A percentile compares a stretch with the other conserved stretches of the same genome.
phyloP scores from a whole-genome alignment of 768 basidiomycete genomes.

The Lactifluus subvellereus region DNA sequence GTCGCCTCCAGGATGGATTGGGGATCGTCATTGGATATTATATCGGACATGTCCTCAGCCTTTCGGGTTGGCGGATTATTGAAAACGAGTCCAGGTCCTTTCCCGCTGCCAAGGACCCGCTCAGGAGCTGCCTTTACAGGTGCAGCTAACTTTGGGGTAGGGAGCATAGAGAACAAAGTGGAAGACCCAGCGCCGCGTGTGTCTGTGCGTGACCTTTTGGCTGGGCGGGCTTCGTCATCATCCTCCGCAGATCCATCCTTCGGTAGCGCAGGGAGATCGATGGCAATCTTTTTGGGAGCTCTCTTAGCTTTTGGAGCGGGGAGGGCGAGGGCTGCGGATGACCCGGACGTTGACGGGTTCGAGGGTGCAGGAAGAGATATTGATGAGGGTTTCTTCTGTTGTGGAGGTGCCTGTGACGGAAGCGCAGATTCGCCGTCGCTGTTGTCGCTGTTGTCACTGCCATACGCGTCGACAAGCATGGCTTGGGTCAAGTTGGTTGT shows the following conservation, averaged over 20 bases:
- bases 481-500: neutral
- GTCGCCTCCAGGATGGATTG: neutral
- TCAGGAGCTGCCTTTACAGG: conserved; percentile 40
- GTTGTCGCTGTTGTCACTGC: conserved; percentile 50
- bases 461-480: conserved; percentile 77
- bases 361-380: conserved; percentile 36
- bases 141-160: conserved; percentile 58
- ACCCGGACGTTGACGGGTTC: conserved; percentile 23
- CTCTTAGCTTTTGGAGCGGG: conserved; percentile 43
- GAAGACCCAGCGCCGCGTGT: conserved; percentile 53
- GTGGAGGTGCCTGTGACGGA: conserved; percentile 24
- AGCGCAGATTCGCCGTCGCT: conserved; percentile 41
- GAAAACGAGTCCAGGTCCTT: conserved; percentile 58
- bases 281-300: conserved; percentile 55
- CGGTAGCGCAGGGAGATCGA: conserved; percentile 48
- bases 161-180: conserved; percentile 65
- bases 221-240: conserved; percentile 39
- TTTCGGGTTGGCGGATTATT: conserved; percentile 28
- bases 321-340: conserved; percentile 28
- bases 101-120: conserved; percentile 60
- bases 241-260: conserved; percentile 36
- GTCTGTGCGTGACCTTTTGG: conserved; percentile 53
- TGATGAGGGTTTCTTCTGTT: conserved; percentile 30
- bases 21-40: neutral
- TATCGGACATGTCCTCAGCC: neutral